Conservation (phyloP, 805 yeast genomes). For the Candida rishiriensis region DNA sequence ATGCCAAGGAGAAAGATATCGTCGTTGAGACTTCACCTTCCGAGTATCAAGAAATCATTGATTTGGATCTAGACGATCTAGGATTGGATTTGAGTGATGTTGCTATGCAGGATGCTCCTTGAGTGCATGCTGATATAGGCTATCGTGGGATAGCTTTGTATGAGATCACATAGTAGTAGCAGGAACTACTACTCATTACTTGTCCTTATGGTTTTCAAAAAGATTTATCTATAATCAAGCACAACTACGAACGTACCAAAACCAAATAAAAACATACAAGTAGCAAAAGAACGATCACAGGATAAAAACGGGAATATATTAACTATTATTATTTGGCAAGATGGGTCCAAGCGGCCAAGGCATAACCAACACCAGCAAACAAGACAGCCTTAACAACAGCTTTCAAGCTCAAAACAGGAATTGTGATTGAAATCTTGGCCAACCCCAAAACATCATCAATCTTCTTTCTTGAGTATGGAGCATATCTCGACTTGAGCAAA, state of each 20-base stretch:
- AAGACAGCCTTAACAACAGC: not conserved
- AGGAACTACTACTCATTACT: too few species aligned
- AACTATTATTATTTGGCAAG: too few species aligned
- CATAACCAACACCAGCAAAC: not conserved
- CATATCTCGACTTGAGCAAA: constrained; percentile 56
- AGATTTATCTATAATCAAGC: too few species aligned
- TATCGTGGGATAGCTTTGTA: constrained; percentile 1
- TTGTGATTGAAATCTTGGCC: not conserved
- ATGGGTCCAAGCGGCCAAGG: not conserved
- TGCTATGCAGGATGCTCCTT: constrained; percentile 5
- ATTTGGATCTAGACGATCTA: not conserved
- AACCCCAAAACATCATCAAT: not conserved
- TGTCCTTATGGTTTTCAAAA: too few species aligned
- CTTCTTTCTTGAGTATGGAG: constrained; percentile 47
- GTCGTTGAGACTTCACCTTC: too few species aligned
- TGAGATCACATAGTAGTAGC: not conserved
- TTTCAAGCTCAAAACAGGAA: not conserved
- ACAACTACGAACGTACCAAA: too few species aligned
- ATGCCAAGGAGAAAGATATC: not conserved
- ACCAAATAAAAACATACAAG: not conserved
- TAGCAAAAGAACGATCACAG: not conserved
- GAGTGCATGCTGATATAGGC: not conserved
- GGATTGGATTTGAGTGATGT: constrained; percentile 1
- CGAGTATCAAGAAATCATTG: too few species aligned
- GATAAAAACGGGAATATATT: too few species aligned